Evolutionary conservation across 495 filamentous ascomycete genomes (phyloP).

Genomic region (Penicillium angulare): DNA sequence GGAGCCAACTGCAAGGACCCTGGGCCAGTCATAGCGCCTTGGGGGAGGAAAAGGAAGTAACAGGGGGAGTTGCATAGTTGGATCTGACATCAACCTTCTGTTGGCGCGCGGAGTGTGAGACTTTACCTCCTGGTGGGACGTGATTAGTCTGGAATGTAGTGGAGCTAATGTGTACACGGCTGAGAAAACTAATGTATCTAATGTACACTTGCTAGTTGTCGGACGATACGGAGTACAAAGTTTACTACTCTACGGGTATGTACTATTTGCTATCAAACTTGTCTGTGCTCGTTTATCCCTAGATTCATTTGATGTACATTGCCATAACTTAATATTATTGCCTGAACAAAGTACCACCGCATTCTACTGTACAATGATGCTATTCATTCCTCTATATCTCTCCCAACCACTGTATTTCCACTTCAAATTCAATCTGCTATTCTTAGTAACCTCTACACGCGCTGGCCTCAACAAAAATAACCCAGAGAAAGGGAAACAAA

Average conservation of each 20-base stretch:
- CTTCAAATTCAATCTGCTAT: no score
- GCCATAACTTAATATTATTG: not conserved
- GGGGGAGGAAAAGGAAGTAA: conserved; percentile 13
- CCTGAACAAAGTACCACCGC: no score
- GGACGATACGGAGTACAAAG: no score
- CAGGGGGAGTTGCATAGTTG: conserved; percentile 28
- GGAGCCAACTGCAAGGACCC: conserved; percentile 25
- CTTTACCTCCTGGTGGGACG: no score
- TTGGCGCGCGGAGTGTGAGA: conserved; percentile 25
- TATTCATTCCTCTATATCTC: no score
- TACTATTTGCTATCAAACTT: no score
- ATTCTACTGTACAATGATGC: no score
- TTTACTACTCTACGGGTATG: not conserved
- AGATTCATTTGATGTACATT: not conserved
- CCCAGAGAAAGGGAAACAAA: conserved; percentile 1
- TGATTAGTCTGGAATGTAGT: conserved; percentile 11
- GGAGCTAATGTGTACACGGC: no score
- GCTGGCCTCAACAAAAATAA: not conserved
- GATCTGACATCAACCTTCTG: conserved; percentile 28
- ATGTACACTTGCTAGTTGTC: no score
- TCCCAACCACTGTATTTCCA: no score
- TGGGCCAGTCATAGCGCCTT: conserved; percentile 16
- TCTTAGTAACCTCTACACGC: not conserved
- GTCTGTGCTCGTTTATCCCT: not conserved
- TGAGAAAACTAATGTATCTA: no score